Conservation (phyloP, 2,329 filamentous ascomycete genomes). For the Fusarium tricinctum region DNA sequence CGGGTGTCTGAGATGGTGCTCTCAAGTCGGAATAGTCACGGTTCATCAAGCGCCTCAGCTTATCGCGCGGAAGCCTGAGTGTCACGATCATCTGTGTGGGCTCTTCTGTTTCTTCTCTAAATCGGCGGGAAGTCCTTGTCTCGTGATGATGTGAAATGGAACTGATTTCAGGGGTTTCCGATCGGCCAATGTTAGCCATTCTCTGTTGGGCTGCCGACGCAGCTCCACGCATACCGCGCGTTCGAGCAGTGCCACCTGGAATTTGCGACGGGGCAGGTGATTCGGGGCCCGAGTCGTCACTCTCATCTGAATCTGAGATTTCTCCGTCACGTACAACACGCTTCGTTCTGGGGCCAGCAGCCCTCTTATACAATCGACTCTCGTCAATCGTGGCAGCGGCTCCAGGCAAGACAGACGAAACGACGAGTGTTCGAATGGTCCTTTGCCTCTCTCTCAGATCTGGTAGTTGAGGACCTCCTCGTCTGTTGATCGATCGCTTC, state of each 20-base stretch:
- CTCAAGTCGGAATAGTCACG: conserved; percentile 63
- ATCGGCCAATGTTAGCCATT: conserved; percentile 85
- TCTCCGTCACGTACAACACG: conserved; percentile 74
- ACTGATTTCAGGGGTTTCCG: conserved; percentile 87
- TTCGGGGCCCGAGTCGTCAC: conserved; percentile 87
- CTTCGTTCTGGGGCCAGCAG: conserved; percentile 71
- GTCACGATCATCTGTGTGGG: conserved; percentile 78
- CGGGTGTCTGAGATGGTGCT: conserved; percentile 55
- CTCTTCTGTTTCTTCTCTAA: conserved; percentile 85
- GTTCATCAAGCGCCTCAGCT: conserved; percentile 74
- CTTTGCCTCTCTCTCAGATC: conserved; percentile 95
- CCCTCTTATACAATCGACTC: conserved; percentile 87
- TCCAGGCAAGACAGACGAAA: conserved; percentile 92
- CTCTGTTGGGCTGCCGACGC: conserved; percentile 88
- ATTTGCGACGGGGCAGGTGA: conserved; percentile 85
- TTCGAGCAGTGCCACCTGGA: conserved; percentile 82
- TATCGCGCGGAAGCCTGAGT: conserved; percentile 79
- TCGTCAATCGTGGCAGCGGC: conserved; percentile 85
- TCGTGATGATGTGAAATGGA: conserved; percentile 75
- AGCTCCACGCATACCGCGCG: conserved; percentile 88
- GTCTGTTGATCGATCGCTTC: conserved; percentile 93
- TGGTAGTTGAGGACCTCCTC: conserved; percentile 92
- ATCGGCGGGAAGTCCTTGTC: conserved; percentile 74
- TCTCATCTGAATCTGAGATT: conserved; percentile 89
- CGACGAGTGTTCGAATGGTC: conserved; percentile 91